Percentiles rank a stretch among this genome's conserved stretches.
These are phyloP conservation scores for Clarireedia homoeocarpa DNA, from an alignment of 2,329 filamentous ascomycete genomes.

Conservation along the genomic window DNA sequence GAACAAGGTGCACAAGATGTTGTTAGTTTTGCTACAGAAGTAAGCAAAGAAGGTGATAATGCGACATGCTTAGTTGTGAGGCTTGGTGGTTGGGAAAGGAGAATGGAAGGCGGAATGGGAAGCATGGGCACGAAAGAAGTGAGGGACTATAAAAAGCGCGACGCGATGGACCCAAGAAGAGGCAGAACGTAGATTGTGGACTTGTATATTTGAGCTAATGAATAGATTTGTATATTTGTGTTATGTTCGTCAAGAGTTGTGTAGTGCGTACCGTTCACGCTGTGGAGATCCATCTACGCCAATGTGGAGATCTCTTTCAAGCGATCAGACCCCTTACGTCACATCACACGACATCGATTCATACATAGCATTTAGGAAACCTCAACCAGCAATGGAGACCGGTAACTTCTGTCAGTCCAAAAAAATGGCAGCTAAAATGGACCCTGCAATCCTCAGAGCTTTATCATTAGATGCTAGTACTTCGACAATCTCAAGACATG, in stretches of 20 bases:
- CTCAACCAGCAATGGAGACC: neutral
- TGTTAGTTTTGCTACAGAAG: slow-evolving; percentile 82
- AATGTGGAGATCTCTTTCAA: no score
- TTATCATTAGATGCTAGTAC: slow-evolving; percentile 43
- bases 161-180: slow-evolving; percentile 74
- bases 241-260: neutral
- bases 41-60: slow-evolving; percentile 53
- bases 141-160: slow-evolving; percentile 71
- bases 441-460: slow-evolving; percentile 53
- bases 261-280: neutral
- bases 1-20: slow-evolving; percentile 75
- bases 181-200: slow-evolving; percentile 32
- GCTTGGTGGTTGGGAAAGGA: slow-evolving; percentile 61
- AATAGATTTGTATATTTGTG: neutral
- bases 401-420: neutral
- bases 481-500: slow-evolving; percentile 51
- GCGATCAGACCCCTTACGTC: neutral
- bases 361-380: neutral
- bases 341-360: neutral
- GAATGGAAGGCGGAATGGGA: slow-evolving; percentile 77
- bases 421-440: slow-evolving; percentile 42
- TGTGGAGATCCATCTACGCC: no score
- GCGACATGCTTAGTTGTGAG: slow-evolving; percentile 61
- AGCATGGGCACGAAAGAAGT: slow-evolving; percentile 89
- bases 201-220: neutral